These are phyloP conservation scores for Suhomyces pyralidae DNA, from an alignment of 805 yeast genomes.

Conservation along the genomic window DNA sequence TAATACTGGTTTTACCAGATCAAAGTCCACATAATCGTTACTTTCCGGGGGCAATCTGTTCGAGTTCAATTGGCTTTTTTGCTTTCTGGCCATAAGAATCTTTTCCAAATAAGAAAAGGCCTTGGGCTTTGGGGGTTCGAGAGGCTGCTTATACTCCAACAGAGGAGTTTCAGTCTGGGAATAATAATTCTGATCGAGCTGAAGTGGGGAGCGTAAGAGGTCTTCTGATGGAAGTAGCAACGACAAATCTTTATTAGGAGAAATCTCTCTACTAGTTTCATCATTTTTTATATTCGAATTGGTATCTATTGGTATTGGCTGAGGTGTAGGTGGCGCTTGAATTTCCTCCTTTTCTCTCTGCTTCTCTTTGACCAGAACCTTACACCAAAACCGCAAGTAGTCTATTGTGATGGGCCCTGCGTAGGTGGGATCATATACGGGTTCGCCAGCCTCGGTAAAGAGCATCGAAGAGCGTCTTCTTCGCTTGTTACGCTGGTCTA, in stretches of 20 bases:
- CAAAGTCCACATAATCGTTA: not conserved
- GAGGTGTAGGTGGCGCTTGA: not conserved
- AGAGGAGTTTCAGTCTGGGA: not conserved
- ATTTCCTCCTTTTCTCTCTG: conserved; percentile 7
- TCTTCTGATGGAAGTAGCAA: conserved; percentile 25
- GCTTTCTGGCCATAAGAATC: conserved; percentile 4
- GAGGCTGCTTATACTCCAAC: not conserved
- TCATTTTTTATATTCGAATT: not conserved
- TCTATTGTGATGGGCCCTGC: conserved; percentile 38
- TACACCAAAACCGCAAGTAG: conserved; percentile 34
- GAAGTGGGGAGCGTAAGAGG: conserved; percentile 12
- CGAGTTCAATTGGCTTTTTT: not conserved
- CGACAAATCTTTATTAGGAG: conserved; percentile 23
- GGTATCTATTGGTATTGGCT: not conserved
- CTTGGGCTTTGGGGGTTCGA: not conserved
- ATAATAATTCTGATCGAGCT: not conserved
- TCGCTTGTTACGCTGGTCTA: conserved; percentile 4
- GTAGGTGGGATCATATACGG: conserved; percentile 27
- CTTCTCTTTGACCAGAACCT: conserved; percentile 21
- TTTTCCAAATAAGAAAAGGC: conserved; percentile 13
- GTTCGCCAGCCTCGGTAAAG: conserved; percentile 19
- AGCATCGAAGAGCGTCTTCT: conserved; percentile 29
- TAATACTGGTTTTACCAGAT: not conserved
- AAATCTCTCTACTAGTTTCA: too few species aligned
- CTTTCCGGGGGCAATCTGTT: not conserved